Evolutionary conservation across 495 filamentous ascomycete species (phyloP).

Genomic region (Platismatia glauca): DNA sequence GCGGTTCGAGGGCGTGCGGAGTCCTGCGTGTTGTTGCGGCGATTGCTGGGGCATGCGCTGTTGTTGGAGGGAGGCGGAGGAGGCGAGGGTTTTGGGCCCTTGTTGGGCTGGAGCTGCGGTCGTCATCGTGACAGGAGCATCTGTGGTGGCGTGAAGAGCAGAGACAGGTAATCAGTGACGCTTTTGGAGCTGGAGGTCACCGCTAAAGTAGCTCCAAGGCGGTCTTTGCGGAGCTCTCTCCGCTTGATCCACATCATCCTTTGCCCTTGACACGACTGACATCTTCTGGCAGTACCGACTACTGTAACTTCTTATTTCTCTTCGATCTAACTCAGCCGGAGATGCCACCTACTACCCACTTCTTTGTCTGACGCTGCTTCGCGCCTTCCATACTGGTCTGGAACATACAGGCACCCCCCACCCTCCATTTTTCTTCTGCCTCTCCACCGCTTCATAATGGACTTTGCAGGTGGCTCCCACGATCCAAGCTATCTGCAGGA

Average conservation of each 20-base stretch:
- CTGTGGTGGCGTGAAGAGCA: not conserved
- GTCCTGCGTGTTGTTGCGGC: constrained; percentile 46
- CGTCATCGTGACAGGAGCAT: constrained; percentile 9
- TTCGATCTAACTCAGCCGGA: not conserved
- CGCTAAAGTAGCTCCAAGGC: not conserved
- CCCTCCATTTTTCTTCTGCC: not conserved
- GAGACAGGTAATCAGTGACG: not conserved
- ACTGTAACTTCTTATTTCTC: not conserved
- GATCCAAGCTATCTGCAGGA: constrained; percentile 5
- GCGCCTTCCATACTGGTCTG: not conserved
- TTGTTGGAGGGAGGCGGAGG: constrained; percentile 15
- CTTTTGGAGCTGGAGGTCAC: not conserved
- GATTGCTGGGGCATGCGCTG: constrained; percentile 14
- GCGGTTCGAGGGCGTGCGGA: constrained; percentile 86
- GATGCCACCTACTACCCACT: not conserved
- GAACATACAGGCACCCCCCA: not conserved
- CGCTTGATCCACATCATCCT: not conserved
- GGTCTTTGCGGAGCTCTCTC: not conserved
- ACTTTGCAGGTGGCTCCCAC: not conserved
- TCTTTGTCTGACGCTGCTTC: not conserved
- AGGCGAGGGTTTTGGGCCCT: constrained; percentile 12
- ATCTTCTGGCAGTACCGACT: not conserved
- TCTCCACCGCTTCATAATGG: constrained; percentile 8
- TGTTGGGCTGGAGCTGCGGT: constrained; percentile 11
- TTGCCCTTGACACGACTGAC: not conserved